A percentile compares a stretch with the other conserved stretches of the same genome.
Conservation (phyloP, 1,139 yeast genomes). For the Candida neerlandica region DNA sequence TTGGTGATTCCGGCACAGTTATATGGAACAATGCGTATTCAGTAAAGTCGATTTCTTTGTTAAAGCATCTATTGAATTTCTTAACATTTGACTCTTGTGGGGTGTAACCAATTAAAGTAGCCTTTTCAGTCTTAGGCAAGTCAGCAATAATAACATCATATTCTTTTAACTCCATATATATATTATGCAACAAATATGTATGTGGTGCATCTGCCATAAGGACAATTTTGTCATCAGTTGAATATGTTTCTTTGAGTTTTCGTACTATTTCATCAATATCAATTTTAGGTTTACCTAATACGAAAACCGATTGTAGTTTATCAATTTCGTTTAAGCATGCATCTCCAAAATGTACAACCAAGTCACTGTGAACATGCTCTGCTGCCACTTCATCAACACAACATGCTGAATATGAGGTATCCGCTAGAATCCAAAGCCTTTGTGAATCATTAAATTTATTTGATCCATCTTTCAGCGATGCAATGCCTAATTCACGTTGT, state of each 20-base stretch:
- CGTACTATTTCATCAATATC: slow-evolving; percentile 35
- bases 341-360: slow-evolving; percentile 92
- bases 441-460: slow-evolving; percentile 15
- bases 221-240: slow-evolving; percentile 40
- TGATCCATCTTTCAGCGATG: neutral
- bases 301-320: slow-evolving; percentile 71
- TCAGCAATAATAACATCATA: slow-evolving; percentile 53
- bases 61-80: slow-evolving; percentile 13
- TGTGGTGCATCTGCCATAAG: slow-evolving; percentile 73
- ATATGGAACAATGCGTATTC: slow-evolving; percentile 66
- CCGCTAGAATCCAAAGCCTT: slow-evolving; percentile 79
- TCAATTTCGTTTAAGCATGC: slow-evolving; percentile 85
- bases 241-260: slow-evolving; percentile 41
- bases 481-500: slow-evolving; percentile 26
- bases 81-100: slow-evolving; percentile 16
- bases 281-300: slow-evolving; percentile 68
- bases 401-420: slow-evolving; percentile 92
- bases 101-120: slow-evolving; percentile 46
- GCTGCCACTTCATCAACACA: slow-evolving; percentile 98
- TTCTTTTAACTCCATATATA: slow-evolving; percentile 45
- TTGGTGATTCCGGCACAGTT: slow-evolving; percentile 75
- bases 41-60: slow-evolving; percentile 29
- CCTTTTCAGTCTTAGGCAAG: slow-evolving; percentile 33
- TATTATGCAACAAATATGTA: slow-evolving; percentile 38
- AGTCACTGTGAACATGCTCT: slow-evolving; percentile 83